Conservation (phyloP, 805 yeast genomes). For the Yarrowia sp. region DNA sequence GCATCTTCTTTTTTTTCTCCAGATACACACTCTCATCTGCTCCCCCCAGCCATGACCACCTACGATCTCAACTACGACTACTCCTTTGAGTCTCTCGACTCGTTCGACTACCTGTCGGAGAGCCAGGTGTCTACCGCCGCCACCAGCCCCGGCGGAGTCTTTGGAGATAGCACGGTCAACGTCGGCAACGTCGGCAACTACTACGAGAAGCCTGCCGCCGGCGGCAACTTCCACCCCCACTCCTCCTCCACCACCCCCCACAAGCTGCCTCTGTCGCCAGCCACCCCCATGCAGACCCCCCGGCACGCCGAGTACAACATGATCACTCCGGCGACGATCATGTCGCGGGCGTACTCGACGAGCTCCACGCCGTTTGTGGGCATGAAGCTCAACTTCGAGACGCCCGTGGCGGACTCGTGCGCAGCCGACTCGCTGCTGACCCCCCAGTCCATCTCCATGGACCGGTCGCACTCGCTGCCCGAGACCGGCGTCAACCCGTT, state of each 20-base stretch:
- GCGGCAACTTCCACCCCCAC: no score
- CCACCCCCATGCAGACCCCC: constrained; percentile 17
- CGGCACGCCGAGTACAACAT: constrained; percentile 9
- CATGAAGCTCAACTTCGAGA: constrained; percentile 27
- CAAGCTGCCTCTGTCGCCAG: not conserved
- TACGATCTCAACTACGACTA: constrained; percentile 34
- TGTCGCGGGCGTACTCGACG: constrained; percentile 12
- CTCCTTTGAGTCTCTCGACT: constrained; percentile 36
- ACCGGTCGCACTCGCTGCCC: constrained; percentile 24
- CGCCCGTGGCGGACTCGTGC: not conserved
- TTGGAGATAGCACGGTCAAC: no score
- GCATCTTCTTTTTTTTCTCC: no score
- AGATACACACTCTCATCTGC: no score
- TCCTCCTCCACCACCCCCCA: not conserved
- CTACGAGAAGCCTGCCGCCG: no score
- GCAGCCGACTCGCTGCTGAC: constrained; percentile 3
- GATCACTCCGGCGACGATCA: constrained; percentile 26
- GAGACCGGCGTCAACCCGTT: constrained; percentile 30
- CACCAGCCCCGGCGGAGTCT: constrained; percentile 14
- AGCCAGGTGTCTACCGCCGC: constrained; percentile 23
- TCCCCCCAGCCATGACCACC: constrained; percentile 10
- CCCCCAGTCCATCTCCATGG: constrained; percentile 31
- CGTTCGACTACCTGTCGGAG: constrained; percentile 32
- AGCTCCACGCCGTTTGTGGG: constrained; percentile 23
- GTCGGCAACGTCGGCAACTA: no score